phyloP scores from a whole-genome alignment of 2,329 filamentous ascomycete species.

The Xylariales sp. region DNA sequence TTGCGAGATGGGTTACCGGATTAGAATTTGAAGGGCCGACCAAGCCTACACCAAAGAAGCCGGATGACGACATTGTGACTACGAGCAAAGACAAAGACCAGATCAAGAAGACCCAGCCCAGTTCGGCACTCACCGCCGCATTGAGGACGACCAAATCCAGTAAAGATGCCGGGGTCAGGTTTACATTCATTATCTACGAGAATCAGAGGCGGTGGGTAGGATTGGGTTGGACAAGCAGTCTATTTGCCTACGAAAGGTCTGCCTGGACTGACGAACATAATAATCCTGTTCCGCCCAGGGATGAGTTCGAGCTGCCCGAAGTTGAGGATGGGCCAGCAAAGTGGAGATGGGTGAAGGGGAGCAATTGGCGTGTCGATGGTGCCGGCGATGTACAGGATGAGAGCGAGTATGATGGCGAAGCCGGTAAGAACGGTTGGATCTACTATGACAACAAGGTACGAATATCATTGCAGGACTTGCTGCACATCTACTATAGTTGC shows the following conservation, averaged over 20 bases:
- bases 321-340: conserved; percentile 56
- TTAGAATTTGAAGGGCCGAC: conserved; percentile 61
- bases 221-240: conserved; percentile 86
- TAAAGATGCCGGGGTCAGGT: conserved; percentile 78
- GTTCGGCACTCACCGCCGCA: conserved; percentile 26
- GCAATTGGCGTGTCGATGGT: conserved; percentile 84
- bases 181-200: conserved; percentile 95
- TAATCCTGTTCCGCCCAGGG: conserved; percentile 71
- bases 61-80: conserved; percentile 14
- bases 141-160: conserved; percentile 29
- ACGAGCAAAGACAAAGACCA: conserved; percentile 14
- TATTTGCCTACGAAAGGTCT: conserved; percentile 85
- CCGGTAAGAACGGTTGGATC: conserved; percentile 79
- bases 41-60: conserved; percentile 18
- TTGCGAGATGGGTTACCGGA: conserved; percentile 73
- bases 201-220: conserved; percentile 95
- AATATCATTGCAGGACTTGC: too few species aligned
- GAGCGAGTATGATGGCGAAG: conserved; percentile 52
- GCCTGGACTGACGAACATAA: conserved; percentile 97
- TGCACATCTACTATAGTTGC: background rate
- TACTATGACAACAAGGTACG: conserved; percentile 95
- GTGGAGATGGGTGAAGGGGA: conserved; percentile 78
- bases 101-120: conserved; percentile 29
- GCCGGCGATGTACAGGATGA: conserved; percentile 47
- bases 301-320: conserved; percentile 60